These are phyloP conservation scores for Cucurbita moschata DNA, from an alignment of 306 rosid species.

Conservation along the genomic window DNA sequence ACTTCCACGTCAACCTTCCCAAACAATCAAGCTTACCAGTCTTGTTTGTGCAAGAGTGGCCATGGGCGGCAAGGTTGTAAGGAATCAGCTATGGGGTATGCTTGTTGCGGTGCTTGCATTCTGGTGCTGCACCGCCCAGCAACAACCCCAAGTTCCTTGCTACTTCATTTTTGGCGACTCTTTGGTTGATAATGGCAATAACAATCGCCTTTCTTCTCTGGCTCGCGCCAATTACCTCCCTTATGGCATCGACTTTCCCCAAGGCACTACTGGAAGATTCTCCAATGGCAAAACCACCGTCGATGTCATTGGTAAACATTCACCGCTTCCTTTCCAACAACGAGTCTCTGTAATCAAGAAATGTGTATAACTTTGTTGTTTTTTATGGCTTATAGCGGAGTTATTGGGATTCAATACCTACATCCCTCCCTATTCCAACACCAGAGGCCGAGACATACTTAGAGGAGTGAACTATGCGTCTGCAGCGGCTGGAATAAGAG, in stretches of 20 bases:
- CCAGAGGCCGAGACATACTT: conserved; percentile 57
- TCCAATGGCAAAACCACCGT: conserved; percentile 70
- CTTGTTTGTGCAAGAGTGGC: neutral
- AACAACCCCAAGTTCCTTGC: conserved; percentile 58
- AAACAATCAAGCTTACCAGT: neutral
- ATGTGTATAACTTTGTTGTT: no score
- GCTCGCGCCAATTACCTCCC: conserved; percentile 68
- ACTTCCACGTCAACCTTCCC: neutral
- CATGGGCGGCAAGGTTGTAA: neutral
- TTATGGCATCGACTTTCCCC: conserved; percentile 61
- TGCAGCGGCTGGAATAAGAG: conserved; percentile 95
- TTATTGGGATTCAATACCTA: conserved; percentile 58
- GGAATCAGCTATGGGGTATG: neutral
- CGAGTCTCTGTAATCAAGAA: no score
- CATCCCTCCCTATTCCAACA: conserved; percentile 45
- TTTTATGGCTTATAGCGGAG: conserved; percentile 36
- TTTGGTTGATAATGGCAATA: conserved; percentile 77
- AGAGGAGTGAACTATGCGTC: conserved; percentile 85
- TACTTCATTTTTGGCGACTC: conserved; percentile 95
- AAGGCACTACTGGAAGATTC: conserved; percentile 76
- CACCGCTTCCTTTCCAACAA: no score
- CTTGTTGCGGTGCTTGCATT: neutral
- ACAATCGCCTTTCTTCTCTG: conserved; percentile 52
- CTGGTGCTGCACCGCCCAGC: conserved; percentile 19
- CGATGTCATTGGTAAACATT: conserved; percentile 48